Conservation (phyloP, 768 basidiomycete genomes). For the Floccularia luteovirens region DNA sequence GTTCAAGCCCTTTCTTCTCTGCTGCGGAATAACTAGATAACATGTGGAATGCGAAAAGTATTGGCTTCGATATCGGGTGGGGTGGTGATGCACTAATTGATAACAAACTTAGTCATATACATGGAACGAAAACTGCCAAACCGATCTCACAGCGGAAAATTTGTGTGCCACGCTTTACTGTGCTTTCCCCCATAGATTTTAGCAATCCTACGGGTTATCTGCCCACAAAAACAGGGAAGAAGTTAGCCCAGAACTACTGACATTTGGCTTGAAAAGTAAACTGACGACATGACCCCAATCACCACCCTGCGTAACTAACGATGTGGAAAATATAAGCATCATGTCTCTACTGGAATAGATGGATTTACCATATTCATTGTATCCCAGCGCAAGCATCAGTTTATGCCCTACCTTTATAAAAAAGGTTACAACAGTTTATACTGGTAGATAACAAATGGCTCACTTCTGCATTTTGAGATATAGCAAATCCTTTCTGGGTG, state of each 20-base stretch:
- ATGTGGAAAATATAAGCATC: background rate
- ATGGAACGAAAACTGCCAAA: slow-evolving; percentile 1
- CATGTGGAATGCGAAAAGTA: slow-evolving; percentile 15
- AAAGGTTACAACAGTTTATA: background rate
- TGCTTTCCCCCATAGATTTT: slow-evolving; percentile 22
- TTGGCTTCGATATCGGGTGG: slow-evolving; percentile 12
- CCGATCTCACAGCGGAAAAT: slow-evolving; percentile 31
- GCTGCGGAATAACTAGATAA: slow-evolving; percentile 17
- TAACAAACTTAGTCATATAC: background rate
- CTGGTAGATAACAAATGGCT: slow-evolving; percentile 17
- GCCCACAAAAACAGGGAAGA: slow-evolving; percentile 10
- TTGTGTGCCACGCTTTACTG: slow-evolving; percentile 46
- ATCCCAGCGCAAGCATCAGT: slow-evolving; percentile 40
- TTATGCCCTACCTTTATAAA: slow-evolving; percentile 33
- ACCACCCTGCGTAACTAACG: slow-evolving; percentile 24
- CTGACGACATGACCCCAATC: slow-evolving; percentile 16
- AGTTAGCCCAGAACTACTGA: background rate
- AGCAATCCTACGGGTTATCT: slow-evolving; percentile 20
- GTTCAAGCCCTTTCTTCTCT: slow-evolving; percentile 26
- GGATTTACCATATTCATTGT: slow-evolving; percentile 34
- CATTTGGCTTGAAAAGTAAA: background rate
- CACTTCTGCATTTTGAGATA: slow-evolving; percentile 41
- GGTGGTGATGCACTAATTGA: slow-evolving; percentile 9
- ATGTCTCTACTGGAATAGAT: background rate
- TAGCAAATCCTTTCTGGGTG: slow-evolving; percentile 40